Conservation (phyloP, 2,329 filamentous ascomycete genomes). For the Coniochaeta ligniaria region DNA sequence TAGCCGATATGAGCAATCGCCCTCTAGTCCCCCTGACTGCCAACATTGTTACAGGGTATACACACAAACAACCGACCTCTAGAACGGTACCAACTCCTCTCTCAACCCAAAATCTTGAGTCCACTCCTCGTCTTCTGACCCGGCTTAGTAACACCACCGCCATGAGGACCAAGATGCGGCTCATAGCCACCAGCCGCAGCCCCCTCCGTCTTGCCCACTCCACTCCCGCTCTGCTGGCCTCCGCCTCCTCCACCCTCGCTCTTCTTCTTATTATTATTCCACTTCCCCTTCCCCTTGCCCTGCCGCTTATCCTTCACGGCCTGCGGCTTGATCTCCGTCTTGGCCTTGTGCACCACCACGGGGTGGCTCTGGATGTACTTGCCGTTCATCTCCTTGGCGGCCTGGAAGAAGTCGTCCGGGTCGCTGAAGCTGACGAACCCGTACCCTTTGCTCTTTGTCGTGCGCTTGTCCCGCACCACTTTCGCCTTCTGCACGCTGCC, state of each 20-base stretch:
- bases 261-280: slow-evolving; percentile 25
- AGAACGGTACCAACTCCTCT: background rate
- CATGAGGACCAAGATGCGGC: slow-evolving; percentile 40
- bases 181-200: slow-evolving; percentile 33
- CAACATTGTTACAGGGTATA: background rate
- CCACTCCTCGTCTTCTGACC: slow-evolving; percentile 63
- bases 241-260: slow-evolving; percentile 11
- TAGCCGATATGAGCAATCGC: background rate
- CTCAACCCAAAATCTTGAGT: slow-evolving; percentile 51
- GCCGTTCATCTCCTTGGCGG: slow-evolving; percentile 95
- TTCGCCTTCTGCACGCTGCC: slow-evolving; percentile 84
- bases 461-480: slow-evolving; percentile 91
- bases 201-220: slow-evolving; percentile 18
- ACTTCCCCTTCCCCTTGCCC: slow-evolving; percentile 38
- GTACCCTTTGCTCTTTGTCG: slow-evolving; percentile 91
- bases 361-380: slow-evolving; percentile 99
- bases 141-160: slow-evolving; percentile 51
- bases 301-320: slow-evolving; percentile 55
- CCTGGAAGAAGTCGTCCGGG: slow-evolving; percentile 92
- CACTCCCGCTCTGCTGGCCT: slow-evolving; percentile 23
- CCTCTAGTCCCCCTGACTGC: background rate
- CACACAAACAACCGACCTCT: background rate
- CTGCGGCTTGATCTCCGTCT: slow-evolving; percentile 80
- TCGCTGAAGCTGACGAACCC: slow-evolving; percentile 95
- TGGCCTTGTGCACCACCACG: slow-evolving; percentile 78